These are phyloP conservation scores for Mitragyna speciosa DNA, from an alignment of 257 asterid genomes.

Conservation along the genomic window DNA sequence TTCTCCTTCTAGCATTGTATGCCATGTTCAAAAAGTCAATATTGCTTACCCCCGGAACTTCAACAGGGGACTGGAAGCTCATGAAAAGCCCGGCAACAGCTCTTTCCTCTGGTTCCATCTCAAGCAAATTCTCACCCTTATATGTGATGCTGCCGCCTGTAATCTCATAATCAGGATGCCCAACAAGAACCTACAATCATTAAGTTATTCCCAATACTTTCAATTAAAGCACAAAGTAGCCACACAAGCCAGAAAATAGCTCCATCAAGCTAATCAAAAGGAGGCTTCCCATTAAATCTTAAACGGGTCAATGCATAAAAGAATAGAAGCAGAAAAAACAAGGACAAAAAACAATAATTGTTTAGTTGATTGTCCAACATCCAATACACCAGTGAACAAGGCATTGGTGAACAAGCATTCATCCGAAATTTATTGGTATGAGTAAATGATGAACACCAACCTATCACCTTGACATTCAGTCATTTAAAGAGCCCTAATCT, in stretches of 20 bases:
- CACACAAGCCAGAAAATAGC: background rate
- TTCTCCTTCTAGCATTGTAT: constrained; percentile 77
- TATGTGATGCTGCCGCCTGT: constrained; percentile 79
- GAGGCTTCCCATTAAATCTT: background rate
- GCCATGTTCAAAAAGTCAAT: constrained; percentile 96
- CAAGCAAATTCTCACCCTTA: constrained; percentile 85
- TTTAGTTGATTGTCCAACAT: background rate
- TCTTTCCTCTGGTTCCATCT: constrained; percentile 95
- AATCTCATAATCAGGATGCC: constrained; percentile 97
- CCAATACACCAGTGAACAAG: background rate
- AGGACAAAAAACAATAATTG: background rate
- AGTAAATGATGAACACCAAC: background rate
- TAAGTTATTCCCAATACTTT: constrained; percentile 21
- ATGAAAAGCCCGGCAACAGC: constrained; percentile 91
- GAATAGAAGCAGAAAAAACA: background rate
- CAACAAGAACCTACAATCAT: constrained; percentile 84
- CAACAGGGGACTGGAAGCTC: constrained; percentile 98
- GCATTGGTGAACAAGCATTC: background rate
- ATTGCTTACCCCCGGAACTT: constrained; percentile 95
- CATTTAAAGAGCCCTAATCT: background rate
- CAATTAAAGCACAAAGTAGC: background rate
- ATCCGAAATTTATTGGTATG: background rate
- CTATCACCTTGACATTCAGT: background rate
- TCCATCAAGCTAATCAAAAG: background rate
- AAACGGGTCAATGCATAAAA: background rate